Evolutionary conservation across 2,329 filamentous ascomycete genomes (phyloP).

Genomic region (Monosporascus cannonballus): DNA sequence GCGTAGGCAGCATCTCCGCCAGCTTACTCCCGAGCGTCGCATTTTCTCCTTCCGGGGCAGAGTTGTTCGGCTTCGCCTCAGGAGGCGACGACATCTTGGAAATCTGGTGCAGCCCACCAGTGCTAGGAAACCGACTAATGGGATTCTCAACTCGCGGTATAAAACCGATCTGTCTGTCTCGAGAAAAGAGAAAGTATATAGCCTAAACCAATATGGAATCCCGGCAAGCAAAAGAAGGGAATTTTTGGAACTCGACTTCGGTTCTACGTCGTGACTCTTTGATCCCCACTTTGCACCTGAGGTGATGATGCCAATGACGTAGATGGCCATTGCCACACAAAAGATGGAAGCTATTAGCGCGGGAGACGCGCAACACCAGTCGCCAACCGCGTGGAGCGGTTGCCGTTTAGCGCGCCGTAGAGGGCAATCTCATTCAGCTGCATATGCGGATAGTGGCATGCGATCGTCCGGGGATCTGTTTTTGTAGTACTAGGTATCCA

Average conservation of each 20-base stretch:
- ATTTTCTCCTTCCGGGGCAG: conserved; percentile 4
- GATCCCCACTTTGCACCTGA: neutral
- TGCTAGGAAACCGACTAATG: too few species aligned
- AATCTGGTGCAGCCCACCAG: neutral
- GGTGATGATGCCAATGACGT: conserved; percentile 9
- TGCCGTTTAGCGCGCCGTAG: neutral
- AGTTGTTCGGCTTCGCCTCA: conserved; percentile 2
- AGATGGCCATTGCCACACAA: conserved; percentile 7
- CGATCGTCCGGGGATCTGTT: neutral
- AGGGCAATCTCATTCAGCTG: neutral
- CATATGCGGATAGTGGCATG: neutral
- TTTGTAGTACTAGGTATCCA: too few species aligned
- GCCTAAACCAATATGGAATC: too few species aligned
- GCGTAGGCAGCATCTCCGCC: conserved; percentile 28
- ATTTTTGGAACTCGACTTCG: neutral
- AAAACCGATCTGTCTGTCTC: too few species aligned
- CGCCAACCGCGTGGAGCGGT: neutral
- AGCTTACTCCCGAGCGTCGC: conserved; percentile 16
- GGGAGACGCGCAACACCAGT: neutral
- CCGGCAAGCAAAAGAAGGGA: neutral
- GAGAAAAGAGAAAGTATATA: neutral
- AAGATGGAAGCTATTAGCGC: neutral
- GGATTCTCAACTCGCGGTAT: too few species aligned
- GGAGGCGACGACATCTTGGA: conserved; percentile 10
- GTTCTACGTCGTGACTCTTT: neutral